Evolutionary conservation across 345 rosid genomes (phyloP).

Genomic region (Psidium friedrichsthalianum): DNA sequence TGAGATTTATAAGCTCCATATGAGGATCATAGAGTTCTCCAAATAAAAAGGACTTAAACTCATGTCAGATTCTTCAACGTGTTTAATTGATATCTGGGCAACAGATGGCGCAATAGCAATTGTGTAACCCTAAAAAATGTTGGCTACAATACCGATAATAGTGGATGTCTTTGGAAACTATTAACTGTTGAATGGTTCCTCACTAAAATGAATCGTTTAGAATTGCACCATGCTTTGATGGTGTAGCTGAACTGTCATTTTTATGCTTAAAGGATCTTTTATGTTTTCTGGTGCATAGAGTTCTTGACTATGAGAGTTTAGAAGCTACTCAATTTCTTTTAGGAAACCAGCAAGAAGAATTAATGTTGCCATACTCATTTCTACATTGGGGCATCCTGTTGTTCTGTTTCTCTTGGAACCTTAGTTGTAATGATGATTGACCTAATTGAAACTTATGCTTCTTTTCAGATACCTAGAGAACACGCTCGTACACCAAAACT

Average conservation of each 20-base stretch:
- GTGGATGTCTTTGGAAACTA: neutral
- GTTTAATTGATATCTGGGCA: neutral
- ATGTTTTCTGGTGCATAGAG: no score
- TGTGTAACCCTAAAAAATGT: neutral
- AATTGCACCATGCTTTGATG: neutral
- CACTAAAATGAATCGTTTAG: neutral
- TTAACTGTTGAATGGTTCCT: neutral
- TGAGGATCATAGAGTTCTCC: neutral
- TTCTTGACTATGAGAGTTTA: slow-evolving; percentile 72
- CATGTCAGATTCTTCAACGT: neutral
- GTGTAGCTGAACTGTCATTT: no score
- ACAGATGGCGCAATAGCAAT: neutral
- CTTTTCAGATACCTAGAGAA: slow-evolving; percentile 48
- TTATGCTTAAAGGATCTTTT: no score
- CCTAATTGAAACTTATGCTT: neutral
- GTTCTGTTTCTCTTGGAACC: neutral
- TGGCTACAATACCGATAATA: neutral
- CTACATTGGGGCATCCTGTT: neutral
- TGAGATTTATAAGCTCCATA: neutral
- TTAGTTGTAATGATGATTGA: neutral
- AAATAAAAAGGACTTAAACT: neutral
- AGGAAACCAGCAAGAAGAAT: neutral
- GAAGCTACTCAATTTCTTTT: neutral
- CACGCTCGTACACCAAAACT: slow-evolving; percentile 49
- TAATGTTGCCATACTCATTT: neutral